Evolutionary conservation across 495 filamentous ascomycete genomes (phyloP).

Genomic region (Umbilicaria muhlenbergii): DNA sequence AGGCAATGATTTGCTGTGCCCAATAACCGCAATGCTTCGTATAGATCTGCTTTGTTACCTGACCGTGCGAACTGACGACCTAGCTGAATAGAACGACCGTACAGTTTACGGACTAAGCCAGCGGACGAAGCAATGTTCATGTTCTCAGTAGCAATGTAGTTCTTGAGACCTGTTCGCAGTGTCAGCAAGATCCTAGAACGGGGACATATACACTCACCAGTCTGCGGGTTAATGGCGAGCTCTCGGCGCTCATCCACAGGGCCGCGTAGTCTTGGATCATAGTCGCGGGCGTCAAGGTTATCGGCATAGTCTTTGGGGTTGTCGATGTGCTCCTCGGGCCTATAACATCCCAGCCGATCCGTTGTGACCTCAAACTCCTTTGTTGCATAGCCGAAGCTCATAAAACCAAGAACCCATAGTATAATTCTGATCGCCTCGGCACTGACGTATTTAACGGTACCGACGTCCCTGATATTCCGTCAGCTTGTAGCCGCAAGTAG

Average conservation of each 20-base stretch:
- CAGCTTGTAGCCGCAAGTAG: slow-evolving; percentile 37
- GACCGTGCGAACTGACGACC: slow-evolving; percentile 50
- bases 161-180: slow-evolving; percentile 55
- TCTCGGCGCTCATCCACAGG: slow-evolving; percentile 68
- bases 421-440: slow-evolving; percentile 79
- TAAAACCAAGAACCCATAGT: slow-evolving; percentile 45
- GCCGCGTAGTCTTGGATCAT: slow-evolving; percentile 62
- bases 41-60: slow-evolving; percentile 52
- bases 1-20: slow-evolving; percentile 81
- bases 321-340: slow-evolving; percentile 81
- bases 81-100: slow-evolving; percentile 54
- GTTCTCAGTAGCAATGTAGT: slow-evolving; percentile 76
- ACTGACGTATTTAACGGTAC: slow-evolving; percentile 74
- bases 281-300: slow-evolving; percentile 70
- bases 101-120: slow-evolving; percentile 52
- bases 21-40: slow-evolving; percentile 70
- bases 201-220: slow-evolving; percentile 18
- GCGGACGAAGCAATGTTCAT: slow-evolving; percentile 62
- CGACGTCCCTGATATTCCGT: slow-evolving; percentile 39
- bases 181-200: neutral
- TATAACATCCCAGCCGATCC: slow-evolving; percentile 75
- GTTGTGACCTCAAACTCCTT: slow-evolving; percentile 82
- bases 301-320: slow-evolving; percentile 67
- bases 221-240: slow-evolving; percentile 56
- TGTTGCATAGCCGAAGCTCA: slow-evolving; percentile 65